These are phyloP conservation scores for Pythium aphanidermatum DNA, from an alignment of 352 stramenopile species.

Conservation along the genomic window DNA sequence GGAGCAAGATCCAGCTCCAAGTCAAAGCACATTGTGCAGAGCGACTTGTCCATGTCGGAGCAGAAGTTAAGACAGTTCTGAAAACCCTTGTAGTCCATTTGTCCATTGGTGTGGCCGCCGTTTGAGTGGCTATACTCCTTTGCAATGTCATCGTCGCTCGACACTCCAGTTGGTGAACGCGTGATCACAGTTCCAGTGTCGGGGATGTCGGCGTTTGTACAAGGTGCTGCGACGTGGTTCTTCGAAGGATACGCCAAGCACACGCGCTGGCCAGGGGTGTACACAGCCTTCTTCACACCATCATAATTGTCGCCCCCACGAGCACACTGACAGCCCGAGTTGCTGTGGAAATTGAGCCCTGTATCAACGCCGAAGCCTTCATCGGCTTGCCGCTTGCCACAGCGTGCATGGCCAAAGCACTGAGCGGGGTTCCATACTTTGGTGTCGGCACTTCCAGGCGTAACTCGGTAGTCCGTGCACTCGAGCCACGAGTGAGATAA, in stretches of 20 bases:
- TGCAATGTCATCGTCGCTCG: slow-evolving; percentile 10
- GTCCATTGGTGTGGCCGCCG: slow-evolving; percentile 19
- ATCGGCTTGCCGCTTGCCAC: slow-evolving; percentile 15
- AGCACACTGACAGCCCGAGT: slow-evolving; percentile 18
- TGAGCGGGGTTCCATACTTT: slow-evolving; percentile 20
- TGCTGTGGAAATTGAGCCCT: slow-evolving; percentile 21
- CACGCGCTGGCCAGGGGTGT: slow-evolving; percentile 29
- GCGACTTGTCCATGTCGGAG: slow-evolving; percentile 21
- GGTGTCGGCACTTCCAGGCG: slow-evolving; percentile 3
- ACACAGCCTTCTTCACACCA: slow-evolving; percentile 14
- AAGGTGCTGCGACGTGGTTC: slow-evolving; percentile 29
- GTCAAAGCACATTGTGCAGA: slow-evolving; percentile 42
- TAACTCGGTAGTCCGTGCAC: slow-evolving; percentile 30
- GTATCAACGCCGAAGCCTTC: slow-evolving; percentile 26
- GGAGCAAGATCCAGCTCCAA: slow-evolving; percentile 28
- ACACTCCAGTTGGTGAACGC: slow-evolving; percentile 8
- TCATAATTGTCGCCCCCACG: slow-evolving; percentile 14
- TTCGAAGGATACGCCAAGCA: slow-evolving; percentile 37
- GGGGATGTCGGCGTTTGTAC: slow-evolving; percentile 27
- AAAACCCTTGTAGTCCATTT: slow-evolving; percentile 34
- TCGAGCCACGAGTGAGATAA: slow-evolving; percentile 24
- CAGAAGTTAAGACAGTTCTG: slow-evolving; percentile 40
- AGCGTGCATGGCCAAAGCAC: slow-evolving; percentile 23
- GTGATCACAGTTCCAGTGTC: slow-evolving; percentile 24
- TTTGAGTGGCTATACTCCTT: slow-evolving; percentile 22